These are phyloP conservation scores for Cicer bijugum DNA, from an alignment of 306 rosid species.

Conservation along the genomic window DNA sequence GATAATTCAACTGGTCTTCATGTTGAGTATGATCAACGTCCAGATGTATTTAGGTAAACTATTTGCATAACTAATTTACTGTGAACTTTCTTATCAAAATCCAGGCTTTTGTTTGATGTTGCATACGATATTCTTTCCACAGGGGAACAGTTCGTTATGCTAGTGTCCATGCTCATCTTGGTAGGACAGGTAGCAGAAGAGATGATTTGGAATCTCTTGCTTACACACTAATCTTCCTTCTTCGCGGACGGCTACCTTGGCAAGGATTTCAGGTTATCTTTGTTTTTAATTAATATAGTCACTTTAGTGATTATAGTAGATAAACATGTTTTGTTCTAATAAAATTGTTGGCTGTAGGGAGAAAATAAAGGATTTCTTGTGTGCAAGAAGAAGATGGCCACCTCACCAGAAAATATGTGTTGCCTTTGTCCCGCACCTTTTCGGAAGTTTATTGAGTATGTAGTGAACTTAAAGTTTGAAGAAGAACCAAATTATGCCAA, in stretches of 20 bases:
- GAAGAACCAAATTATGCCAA: constrained; percentile 93
- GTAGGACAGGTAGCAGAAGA: constrained; percentile 88
- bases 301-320: not conserved
- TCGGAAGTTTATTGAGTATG: constrained; percentile 78
- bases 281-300: constrained; percentile 23
- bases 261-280: constrained; percentile 89
- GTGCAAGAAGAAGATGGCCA: constrained; percentile 95
- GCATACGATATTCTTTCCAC: constrained; percentile 33
- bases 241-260: constrained; percentile 95
- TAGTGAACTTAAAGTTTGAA: constrained; percentile 89
- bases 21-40: constrained; percentile 95
- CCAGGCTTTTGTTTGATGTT: constrained; percentile 31
- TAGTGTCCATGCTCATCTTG: constrained; percentile 94
- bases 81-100: constrained; percentile 14
- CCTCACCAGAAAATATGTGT: constrained; percentile 82
- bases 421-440: constrained; percentile 80
- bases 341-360: constrained; percentile 60
- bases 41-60: constrained; percentile 85
- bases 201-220: constrained; percentile 95
- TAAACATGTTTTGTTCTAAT: constrained; percentile 20
- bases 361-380: constrained; percentile 94
- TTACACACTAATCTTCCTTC: constrained; percentile 85
- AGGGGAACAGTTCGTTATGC: constrained; percentile 97
- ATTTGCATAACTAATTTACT: not conserved
- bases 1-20: constrained; percentile 75